Evolutionary conservation across 805 yeast genomes (phyloP), one percentile per base, ranked within the genome.

Genomic region (Metschnikowia bowlesiae): DNA sequence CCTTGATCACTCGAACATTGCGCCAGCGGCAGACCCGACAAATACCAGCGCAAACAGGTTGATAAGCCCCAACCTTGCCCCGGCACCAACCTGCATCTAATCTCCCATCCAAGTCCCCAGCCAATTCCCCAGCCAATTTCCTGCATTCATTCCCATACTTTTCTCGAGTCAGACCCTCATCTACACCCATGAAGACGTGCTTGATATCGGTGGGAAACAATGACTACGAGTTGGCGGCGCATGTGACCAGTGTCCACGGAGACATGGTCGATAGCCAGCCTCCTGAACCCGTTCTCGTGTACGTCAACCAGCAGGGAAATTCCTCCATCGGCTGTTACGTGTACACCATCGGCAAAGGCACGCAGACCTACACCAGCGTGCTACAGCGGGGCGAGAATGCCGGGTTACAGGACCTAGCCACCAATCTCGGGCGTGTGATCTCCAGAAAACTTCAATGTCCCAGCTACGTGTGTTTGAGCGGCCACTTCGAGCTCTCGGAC

Each of bases 391-490:
- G 73, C 46, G 60, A 78, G 1, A 66, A 68, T 29, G 78, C 74
- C 39, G 56, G 60, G 0, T 50, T 71, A 29, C 63, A 76, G 26
- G 83, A 79, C 47, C 54, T 76, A 37, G 65, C 80, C 0, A 69
- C 68, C 32, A 69, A 76, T 52, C 52, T 79, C 8, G 75, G 80
- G 0, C 66, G 62, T 11, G 54, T 75, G n/a, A 54, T 78, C 0
- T 63, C 72, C 4, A 70, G 68, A 51, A 75, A 70, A 50, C 76
- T 67, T 49, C 57, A 59, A 2, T 56, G 62, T 11, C 83, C 83
- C 2, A 62, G 73, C 14, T 79, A 79, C 55, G 78, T 77, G 4
- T 68, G 73, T 52, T 51, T 77, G 7, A 73, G 72, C 53, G 82
- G 80, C 0, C 53, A 60, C 14, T 62, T 76, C 31, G 58, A 61